A percentile compares a stretch with the other conserved stretches of the same genome.
phyloP scores from a whole-genome alignment of 257 asterid species.

The Apocynum venetum region DNA sequence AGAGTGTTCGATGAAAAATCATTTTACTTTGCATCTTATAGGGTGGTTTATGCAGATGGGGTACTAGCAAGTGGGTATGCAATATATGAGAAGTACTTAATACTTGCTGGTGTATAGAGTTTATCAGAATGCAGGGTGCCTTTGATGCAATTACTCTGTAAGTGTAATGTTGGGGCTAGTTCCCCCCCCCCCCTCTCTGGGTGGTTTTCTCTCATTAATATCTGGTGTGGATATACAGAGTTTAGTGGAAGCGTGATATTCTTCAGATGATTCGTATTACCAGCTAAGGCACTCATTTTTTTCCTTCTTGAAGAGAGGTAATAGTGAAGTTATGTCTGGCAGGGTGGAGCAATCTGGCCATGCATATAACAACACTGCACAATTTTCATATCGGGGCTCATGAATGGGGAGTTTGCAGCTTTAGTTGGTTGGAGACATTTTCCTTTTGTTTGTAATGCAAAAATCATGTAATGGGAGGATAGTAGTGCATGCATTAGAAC shows the following conservation, averaged over 20 bases:
- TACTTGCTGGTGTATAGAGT: background rate
- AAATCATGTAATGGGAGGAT: conserved; percentile 1
- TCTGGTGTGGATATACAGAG: too few relatives aligned
- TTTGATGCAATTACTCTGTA: background rate
- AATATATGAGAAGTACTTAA: background rate
- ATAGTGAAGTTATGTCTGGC: background rate
- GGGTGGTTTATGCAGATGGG: background rate
- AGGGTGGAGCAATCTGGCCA: background rate
- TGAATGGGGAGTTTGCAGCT: conserved; percentile 1
- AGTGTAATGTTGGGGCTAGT: background rate
- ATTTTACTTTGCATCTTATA: background rate
- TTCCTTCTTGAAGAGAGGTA: background rate
- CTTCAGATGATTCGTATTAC: background rate
- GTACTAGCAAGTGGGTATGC: conserved; percentile 2
- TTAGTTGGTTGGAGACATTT: conserved; percentile 1
- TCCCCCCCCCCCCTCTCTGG: too few relatives aligned
- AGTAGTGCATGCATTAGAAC: background rate
- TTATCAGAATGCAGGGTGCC: conserved; percentile 2
- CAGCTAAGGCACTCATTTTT: background rate
- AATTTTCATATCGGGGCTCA: background rate
- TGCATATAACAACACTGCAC: background rate
- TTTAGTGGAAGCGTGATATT: too few relatives aligned
- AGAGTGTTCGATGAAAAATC: conserved; percentile 1
- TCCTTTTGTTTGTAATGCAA: background rate
- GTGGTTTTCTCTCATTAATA: background rate